Base-by-base conservation (phyloP, 164 flowering plant species). In the Protea cynaroides region DNA sequence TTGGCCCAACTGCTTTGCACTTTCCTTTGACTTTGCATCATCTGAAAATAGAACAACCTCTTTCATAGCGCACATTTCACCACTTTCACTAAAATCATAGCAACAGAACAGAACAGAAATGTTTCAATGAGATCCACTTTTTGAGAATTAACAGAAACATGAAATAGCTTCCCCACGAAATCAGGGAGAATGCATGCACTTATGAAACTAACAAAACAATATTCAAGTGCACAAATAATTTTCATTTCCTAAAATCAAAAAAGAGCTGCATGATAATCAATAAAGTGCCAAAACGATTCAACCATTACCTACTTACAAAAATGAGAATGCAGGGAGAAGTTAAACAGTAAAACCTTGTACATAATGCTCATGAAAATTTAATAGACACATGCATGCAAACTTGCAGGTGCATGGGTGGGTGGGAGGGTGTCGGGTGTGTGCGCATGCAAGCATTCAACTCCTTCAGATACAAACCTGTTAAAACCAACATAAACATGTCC, bases 61-160 rank as follows among this genome's bases (percentile, higher is more conserved):
- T 80, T 92, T 92, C 96, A 92, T 92, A 40, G 98, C 96, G 81
- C 98, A 89, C 98, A 92, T 92, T 65, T 89, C 98, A 19, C 95
- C 98, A 67, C 88, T 92, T 73, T 85, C 98, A 79, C 98, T 92
- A 66, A 23, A 63, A 61, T 38, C 65, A 59, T 53, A 62, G 49
- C 56, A 73, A 53, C 22, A 61, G 17, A 10, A 58, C 9, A 23
- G 56, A 67, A 38, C 23, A 57, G 3, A 63, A 59, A 36, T 49
- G 8, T 52, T 29, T 47, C 17, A 25, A 22, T 22, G 40, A 12
- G 43, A 47, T 18, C 18, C 46, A 40, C 1, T 40, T 9, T 40
- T 9, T 40, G 40, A 40, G 1, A 40, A 40, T 40, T 40, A 40
- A 40, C 14, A 40, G 46, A 40, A 12, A 4, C 8, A 40, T 8